These are phyloP conservation scores for Amaranthus hypochondriacus DNA, from an alignment of 148 eudicot species.

Conservation along the genomic window DNA sequence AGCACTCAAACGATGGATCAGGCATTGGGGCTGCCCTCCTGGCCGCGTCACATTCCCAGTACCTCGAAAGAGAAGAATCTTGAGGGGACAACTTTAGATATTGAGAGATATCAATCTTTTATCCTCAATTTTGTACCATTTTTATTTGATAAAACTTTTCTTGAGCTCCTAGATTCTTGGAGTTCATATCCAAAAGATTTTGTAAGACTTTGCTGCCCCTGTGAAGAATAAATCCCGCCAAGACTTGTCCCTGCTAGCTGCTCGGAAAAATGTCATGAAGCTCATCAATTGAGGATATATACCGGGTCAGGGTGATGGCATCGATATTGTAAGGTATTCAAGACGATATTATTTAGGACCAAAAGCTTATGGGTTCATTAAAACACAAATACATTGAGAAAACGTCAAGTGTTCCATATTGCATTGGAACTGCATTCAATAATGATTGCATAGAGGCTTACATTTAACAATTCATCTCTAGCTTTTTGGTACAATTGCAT, in stretches of 20 bases:
- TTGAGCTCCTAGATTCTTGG: slow-evolving; percentile 7
- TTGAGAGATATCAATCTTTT: background rate
- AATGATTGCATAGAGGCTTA: no score
- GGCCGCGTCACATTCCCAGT: slow-evolving; percentile 92
- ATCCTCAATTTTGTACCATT: slow-evolving; percentile 6
- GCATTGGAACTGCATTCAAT: no score
- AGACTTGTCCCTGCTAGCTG: slow-evolving; percentile 13
- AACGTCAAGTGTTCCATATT: no score
- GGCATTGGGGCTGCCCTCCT: slow-evolving; percentile 92
- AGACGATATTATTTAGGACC: no score
- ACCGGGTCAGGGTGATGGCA: no score
- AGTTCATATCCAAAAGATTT: background rate
- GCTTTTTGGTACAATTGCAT: no score
- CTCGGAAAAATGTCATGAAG: slow-evolving; percentile 14
- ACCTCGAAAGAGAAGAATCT: slow-evolving; percentile 36
- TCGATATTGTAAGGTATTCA: no score
- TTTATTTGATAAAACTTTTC: slow-evolving; percentile 11
- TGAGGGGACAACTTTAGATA: slow-evolving; percentile 7
- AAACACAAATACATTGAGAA: no score
- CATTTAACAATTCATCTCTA: no score
- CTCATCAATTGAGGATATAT: background rate
- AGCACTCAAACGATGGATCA: slow-evolving; percentile 83
- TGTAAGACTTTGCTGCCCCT: slow-evolving; percentile 6
- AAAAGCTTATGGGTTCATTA: no score
- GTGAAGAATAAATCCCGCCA: slow-evolving; percentile 22